Base-by-base conservation (phyloP, 805 yeast species). In the Candida ponderosae region DNA sequence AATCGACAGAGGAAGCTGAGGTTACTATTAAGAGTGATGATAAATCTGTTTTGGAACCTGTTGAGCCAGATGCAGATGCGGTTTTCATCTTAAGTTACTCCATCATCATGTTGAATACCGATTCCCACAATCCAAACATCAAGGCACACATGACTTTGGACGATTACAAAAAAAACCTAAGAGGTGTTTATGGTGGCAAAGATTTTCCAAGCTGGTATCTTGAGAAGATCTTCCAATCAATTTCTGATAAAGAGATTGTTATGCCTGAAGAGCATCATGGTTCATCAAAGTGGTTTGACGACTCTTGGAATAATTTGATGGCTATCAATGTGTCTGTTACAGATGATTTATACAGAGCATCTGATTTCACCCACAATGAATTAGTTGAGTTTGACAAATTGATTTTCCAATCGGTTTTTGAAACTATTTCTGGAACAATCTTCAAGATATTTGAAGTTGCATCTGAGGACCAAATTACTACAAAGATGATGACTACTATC, bases 181-280 rank as follows among this genome's bases (percentile, higher is more conserved):
- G 85, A 44, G 95, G 95, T 6, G 82, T 87, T 19, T 79, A 80
- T 53, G 80, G 79, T 45, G 74, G 75, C 17, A 70, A 72, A 28
- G 93, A 89, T 59, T 89, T 84, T 63, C 90, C 94, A 4, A 70
- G 70, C 18, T 88, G 95, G 84, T 90, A 87, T 53, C 65, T 90
- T 43, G 78, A 80, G 41, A 82, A 74, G 44, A 87, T 90, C 19
- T 93, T 84, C 58, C 63, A 72, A 19, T 82, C 95, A 1, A 89
- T 93, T 38, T 72, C 76, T 42, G 85, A 81, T 39, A 74, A 82
- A 36, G 99, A 93, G 59, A 93, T 93, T 44, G 86, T 93, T 34
- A 85, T 94, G 89, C 97, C 98, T 0, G 97, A 93, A 51, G 98
- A 93, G 52, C 97, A 90, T 49, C 94, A 87, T 54, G 93, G 90